Evolutionary conservation across 208 protist genomes (phyloP), one percentile per base, ranked within the genome.

Genomic region (Tetramitus jugosus): DNA sequence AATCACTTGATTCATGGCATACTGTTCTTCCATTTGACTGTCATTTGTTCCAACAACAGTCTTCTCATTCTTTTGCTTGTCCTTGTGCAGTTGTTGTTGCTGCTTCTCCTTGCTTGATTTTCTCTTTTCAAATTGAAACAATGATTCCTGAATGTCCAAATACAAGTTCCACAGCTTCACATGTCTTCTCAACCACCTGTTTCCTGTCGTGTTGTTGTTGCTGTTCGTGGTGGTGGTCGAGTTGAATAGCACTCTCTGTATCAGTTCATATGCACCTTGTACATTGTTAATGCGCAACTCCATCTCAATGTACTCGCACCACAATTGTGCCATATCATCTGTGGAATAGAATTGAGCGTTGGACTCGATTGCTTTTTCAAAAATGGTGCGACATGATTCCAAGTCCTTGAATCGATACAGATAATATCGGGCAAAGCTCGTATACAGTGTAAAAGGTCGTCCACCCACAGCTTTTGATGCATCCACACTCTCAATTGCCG

Each of bases 261-360:
- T 37, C 2, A 82, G 20, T 4, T 82, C 26, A 37, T 49, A 20
- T 71, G 79, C 79, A 46, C 62, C 17, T 10, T 40, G 0, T 42
- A 77, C 85, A 60, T 84, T 61, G 62, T 87, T 62, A 46, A 85
- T 49, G 23, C 91, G 76, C 8, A 96, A 60, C 79, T 96, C 93
- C 89, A 96, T 93, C 83, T 96, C 93, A 26, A 82, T 87, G 29
- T 82, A 96, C n/a, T 91, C 88, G 77, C 87, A 93, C 85, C 90
- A 96, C 8, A 96, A 52, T 13, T 71, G 60, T 3, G 91, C 86
- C 4, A 96, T 79, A n/a, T 96, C 91, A 46, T 94, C 90, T 1
- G 91, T 79, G 0, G 46, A 72, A 20, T 76, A 56, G 72, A 84
- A 93, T 37, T 78, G 40, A 26, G 17, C 45, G 40, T 81, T 61